Evolutionary conservation across 345 rosid genomes (phyloP), one percentile per base, ranked within the genome.

Genomic region (Clausena lansium): DNA sequence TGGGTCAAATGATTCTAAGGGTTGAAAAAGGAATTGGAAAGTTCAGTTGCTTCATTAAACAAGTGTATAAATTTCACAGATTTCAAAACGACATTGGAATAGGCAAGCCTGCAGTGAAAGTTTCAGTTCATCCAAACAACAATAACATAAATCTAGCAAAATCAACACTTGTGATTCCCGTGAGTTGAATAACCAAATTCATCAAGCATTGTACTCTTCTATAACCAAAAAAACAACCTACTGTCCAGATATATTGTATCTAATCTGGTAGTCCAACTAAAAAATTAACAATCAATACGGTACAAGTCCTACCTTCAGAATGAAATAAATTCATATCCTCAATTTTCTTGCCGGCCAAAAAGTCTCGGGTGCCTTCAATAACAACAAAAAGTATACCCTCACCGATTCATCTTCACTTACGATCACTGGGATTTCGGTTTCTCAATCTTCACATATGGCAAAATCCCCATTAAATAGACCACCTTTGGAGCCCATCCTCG

Each of bases 401-500:
- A n/a, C 7, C 1, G 9, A 25, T 9, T 38, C 39, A 27, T 70
- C 28, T 54, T 78, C 58, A 17, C 3, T 25, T 78, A 41, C 54
- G 55, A 45, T 87, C 86, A 90, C 77, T 85, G 90, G 25, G 84
- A 55, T 77, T 96, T 96, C 0, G 91, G 94, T 85, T 94, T 94
- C 82, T 87, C 83, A 58, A 94, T 88, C 90, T 86, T 92, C 80
- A 96, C 94, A 62, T 92, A 92, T 11, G 99, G 99, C 79, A 92
- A 83, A 62, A 88, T 17, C 27, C 97, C 97, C 82, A 85, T 68
- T 19, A 54, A 64, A 25, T 25, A 33, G 39, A 62, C 55, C 17
- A 76, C 76, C 59, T 83, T 87, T 0, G 99, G 98, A 47, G 82
- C 74, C 99, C 99, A 93, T 8, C 85, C 88, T 25, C 87, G 82